These are phyloP conservation scores for Paraurostyla sp. DNA, from an alignment of 73 alveolate genomes.

Conservation along the genomic window DNA sequence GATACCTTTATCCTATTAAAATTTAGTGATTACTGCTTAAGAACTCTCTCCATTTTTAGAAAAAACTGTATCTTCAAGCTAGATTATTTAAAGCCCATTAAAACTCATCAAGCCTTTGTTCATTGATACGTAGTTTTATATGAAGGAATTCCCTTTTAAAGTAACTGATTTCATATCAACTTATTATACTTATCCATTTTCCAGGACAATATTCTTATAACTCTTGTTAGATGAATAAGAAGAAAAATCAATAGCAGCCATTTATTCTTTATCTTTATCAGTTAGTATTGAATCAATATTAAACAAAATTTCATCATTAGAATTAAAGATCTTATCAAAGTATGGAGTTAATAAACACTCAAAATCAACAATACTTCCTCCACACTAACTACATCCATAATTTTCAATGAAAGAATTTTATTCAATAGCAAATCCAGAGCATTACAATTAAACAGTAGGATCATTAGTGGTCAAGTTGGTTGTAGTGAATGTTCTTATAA, in stretches of 20 bases:
- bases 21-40: too few relatives aligned
- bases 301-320: too few relatives aligned
- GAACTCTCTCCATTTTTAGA: neutral
- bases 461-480: too few relatives aligned
- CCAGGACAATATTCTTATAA: neutral
- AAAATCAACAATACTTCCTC: neutral
- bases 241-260: neutral
- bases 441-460: neutral
- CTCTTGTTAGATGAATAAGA: neutral
- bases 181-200: neutral
- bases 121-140: neutral
- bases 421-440: neutral
- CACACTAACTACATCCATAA: slow-evolving; percentile 41
- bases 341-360: neutral
- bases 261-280: too few relatives aligned
- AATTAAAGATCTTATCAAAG: neutral
- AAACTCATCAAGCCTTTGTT: neutral
- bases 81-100: neutral
- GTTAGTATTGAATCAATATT: too few relatives aligned
- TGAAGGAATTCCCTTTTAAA: neutral
- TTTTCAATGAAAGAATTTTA: neutral
- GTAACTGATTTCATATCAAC: neutral
- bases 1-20: too few relatives aligned
- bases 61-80: neutral
- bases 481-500: neutral